Conservation (phyloP, 345 rosid species). For the Reutealis trisperma region DNA sequence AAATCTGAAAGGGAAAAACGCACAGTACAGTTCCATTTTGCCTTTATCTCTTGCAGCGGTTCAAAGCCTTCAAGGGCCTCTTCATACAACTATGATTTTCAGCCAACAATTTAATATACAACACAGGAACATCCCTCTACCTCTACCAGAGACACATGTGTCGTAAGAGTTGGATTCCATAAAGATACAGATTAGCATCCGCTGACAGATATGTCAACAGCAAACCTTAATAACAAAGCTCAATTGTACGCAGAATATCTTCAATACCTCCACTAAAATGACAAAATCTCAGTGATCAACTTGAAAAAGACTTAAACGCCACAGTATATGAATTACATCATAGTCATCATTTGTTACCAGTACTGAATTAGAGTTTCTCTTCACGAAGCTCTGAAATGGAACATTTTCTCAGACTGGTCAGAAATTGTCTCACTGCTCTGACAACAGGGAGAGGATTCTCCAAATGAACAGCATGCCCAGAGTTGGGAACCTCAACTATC, state of each 20-base stretch:
- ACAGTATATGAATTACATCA: background rate
- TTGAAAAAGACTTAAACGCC: background rate
- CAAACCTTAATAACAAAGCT: background rate
- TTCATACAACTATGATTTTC: background rate
- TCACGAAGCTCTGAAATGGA: background rate
- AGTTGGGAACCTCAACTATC: slow-evolving; percentile 52
- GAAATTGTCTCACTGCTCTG: slow-evolving; percentile 56
- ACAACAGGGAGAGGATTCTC: slow-evolving; percentile 75
- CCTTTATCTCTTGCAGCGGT: background rate
- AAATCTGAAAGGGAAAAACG: background rate
- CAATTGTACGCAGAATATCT: background rate
- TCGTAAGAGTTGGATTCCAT: background rate
- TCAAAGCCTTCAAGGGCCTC: background rate
- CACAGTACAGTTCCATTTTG: background rate
- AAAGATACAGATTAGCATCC: background rate
- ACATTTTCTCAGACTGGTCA: slow-evolving; percentile 31
- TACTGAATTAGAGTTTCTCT: background rate
- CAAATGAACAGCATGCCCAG: slow-evolving; percentile 90
- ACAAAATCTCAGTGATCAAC: background rate
- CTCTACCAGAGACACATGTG: background rate
- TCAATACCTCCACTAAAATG: background rate
- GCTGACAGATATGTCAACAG: background rate
- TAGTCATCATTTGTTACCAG: background rate
- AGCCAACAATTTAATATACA: background rate
- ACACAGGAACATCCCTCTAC: background rate